Base-by-base conservation (phyloP, 129 eudicot genomes). In the Chrysanthemum lavandulifolium region DNA sequence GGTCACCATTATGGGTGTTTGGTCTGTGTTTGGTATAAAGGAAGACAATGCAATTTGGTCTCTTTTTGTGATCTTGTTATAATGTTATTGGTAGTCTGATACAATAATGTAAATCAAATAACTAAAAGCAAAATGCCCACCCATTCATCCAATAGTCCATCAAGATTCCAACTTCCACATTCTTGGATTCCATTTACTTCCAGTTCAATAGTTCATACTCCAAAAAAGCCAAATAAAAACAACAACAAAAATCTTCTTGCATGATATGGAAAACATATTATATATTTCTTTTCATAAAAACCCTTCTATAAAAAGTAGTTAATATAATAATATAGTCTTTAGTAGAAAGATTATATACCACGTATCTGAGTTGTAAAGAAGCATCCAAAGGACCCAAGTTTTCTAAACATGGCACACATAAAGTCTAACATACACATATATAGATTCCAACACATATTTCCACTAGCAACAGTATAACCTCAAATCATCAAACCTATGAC, bases 401-500 rank as follows among this genome's bases (percentile, higher is more conserved):
- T 18, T 51, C 3, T 61, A 65, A 25, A 36, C 51, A 58, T 57
- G 74, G 67, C 63, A 74, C 62, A 45, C 56, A 71, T 48, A 67
- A 45, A 68, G 62, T 58, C 29, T 16, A 61, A 70, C 7, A 61
- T 11, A 21, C 14, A 7, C 61, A 64, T 36, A 67, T 59, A 70
- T 47, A 65, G 77, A 75, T 77, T 82, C 84, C 89, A 72, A 80
- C 78, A 84, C 85, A 85, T 52, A 19, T 31, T 55, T 86, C 91
- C 96, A 86, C 91, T 80, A 81, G 1, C 10, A 33, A 50, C 79
- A 64, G 82, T 82, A 51, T 61, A 74, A 79, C 66, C 77, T 76
- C 76, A 78, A 82, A 89, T 89, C 92, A 89, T 89, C 73, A 86
- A 84, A 63, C 83, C 80, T 47, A 65, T 60, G 81, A 83, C 84